Evolutionary conservation across 208 protist species (phyloP), one percentile per base, ranked within the genome.

Genomic region (Strigomonas galati): DNA sequence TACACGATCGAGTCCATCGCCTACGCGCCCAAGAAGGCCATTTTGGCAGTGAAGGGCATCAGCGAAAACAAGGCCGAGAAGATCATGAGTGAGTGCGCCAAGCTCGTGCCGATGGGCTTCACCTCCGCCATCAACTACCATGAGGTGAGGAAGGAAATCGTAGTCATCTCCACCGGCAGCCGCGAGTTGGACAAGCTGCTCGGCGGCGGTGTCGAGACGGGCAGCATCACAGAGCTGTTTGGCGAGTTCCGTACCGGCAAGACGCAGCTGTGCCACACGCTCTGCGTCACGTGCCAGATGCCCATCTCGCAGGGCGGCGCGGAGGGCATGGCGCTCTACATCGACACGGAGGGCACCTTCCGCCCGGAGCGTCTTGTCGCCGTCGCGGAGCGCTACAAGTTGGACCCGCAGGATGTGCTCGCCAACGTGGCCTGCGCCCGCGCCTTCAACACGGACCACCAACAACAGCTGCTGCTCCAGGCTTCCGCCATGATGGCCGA

Each of bases 311-410:
- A 98, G 66, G 97, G 98, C 65, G 98, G 98, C 26, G 98, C 92
- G 26, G 95, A 98, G 80, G 99, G 98, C 55, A 99, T 99, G 89
- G 98, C 97, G 43, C 76, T 99, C 5, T 99, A 99, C 79, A 99
- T 99, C 71, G 99, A 99, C 71, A 99, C 98, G 0, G 98, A 99
- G 82, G 98, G 98, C 53, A 99, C 98, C 4, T 99, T 99, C 72
- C 93, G 99, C 57, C 98, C 99, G 10, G 91, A 97, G 75, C 81
- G 91, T 21, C 75, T 96, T 15, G 77, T 91, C 19, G 85, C 87
- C 6, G 93, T 98, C 27, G 95, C 95, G 48, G 89, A 97, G 70
- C 82, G 94, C 17, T 99, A 96, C 75, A 97, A 97, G 37, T 72
- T 99, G 3, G 85, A 98, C 74, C 87, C 93, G 35, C 81, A 99